phyloP scores from a whole-genome alignment of 306 rosid species.

The Casuarina equisetifolia region DNA sequence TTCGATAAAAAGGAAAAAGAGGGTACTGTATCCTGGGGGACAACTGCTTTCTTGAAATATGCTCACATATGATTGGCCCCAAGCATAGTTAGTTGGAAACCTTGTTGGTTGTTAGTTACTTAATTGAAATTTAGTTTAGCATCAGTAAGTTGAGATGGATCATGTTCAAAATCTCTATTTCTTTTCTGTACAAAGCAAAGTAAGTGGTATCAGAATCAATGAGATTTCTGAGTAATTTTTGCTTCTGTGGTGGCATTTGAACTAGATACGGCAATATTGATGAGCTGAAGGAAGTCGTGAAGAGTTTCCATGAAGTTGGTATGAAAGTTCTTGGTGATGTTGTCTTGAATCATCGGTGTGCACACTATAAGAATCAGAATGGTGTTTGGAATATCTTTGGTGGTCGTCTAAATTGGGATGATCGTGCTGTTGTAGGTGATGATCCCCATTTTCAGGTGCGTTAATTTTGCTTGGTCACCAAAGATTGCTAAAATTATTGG shows the following conservation, averaged over 20 bases:
- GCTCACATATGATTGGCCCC: background rate
- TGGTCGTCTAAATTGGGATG: constrained; percentile 95
- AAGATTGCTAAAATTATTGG: background rate
- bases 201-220: background rate
- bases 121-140: constrained; percentile 10
- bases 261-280: constrained; percentile 83
- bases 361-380: constrained; percentile 70
- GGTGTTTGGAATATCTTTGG: constrained; percentile 98
- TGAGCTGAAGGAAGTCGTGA: constrained; percentile 80
- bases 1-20: background rate
- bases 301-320: constrained; percentile 59
- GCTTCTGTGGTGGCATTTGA: constrained; percentile 18
- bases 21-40: background rate
- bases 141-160: constrained; percentile 9
- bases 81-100: constrained; percentile 13
- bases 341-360: constrained; percentile 98
- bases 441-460: constrained; percentile 97
- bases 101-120: constrained; percentile 8
- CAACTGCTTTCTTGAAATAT: background rate
- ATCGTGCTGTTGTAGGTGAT: constrained; percentile 90
- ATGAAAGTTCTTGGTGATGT: constrained; percentile 89
- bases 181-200: background rate
- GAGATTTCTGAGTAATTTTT: constrained; percentile 20
- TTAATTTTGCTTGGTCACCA: background rate
- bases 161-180: background rate